Evolutionary conservation across 306 rosid species (phyloP).

Genomic region (Gynostemma pentaphyllum): DNA sequence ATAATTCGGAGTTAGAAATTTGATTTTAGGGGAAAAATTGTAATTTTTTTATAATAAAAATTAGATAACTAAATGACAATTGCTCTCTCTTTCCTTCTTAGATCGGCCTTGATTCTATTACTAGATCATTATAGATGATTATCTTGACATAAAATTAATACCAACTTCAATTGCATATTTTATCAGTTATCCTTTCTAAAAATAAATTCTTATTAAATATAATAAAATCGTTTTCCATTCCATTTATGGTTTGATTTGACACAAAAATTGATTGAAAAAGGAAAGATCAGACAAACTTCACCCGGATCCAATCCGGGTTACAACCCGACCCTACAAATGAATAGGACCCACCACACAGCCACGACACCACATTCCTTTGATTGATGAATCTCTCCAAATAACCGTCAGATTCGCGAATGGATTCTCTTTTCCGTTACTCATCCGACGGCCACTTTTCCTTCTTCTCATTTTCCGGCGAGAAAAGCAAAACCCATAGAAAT

Average conservation of each 20-base stretch:
- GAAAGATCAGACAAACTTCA: too few species aligned
- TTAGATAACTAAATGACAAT: too few species aligned
- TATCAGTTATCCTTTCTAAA: background rate
- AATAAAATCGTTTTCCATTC: background rate
- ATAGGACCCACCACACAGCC: slow-evolving; percentile 27
- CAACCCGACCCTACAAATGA: background rate
- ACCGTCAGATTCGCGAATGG: slow-evolving; percentile 26
- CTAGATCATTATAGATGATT: background rate
- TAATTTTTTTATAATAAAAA: too few species aligned
- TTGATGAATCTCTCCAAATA: slow-evolving; percentile 3
- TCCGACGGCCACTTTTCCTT: slow-evolving; percentile 14
- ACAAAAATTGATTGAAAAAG: too few species aligned
- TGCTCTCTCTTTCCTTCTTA: too few species aligned
- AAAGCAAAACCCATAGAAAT: background rate
- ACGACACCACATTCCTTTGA: slow-evolving; percentile 5
- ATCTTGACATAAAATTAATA: background rate
- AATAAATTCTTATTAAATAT: background rate
- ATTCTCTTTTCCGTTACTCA: slow-evolving; percentile 14
- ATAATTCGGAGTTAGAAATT: too few species aligned
- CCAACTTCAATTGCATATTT: background rate
- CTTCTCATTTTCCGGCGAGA: slow-evolving; percentile 11
- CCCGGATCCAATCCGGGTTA: background rate
- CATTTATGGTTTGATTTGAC: too few species aligned
- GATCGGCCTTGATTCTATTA: too few species aligned
- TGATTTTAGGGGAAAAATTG: too few species aligned